These are phyloP conservation scores for Nicotiana knightiana DNA, from an alignment of 257 asterid genomes.

Conservation along the genomic window DNA sequence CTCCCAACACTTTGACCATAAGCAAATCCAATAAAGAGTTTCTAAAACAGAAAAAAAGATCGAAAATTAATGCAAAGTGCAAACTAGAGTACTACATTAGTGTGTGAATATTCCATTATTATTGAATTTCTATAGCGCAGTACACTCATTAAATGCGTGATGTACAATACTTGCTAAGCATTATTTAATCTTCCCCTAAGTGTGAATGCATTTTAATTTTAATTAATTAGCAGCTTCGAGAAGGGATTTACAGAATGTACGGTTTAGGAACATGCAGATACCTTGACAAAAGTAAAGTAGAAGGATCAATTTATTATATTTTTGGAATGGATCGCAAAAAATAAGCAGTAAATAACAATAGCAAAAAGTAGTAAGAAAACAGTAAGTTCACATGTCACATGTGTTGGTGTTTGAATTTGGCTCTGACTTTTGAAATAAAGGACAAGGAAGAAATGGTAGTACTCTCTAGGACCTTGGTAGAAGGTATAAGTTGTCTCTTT, in stretches of 20 bases:
- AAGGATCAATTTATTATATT: not conserved
- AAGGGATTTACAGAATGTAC: not conserved
- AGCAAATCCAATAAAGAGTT: not conserved
- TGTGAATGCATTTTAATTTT: not conserved
- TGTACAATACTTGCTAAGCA: not conserved
- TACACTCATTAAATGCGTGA: not conserved
- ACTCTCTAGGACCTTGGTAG: not conserved
- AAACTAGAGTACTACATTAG: not conserved
- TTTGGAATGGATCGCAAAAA: not conserved
- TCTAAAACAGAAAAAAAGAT: not conserved
- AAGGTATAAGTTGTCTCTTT: not conserved
- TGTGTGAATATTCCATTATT: not conserved
- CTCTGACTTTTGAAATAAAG: not conserved
- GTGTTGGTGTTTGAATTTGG: not conserved
- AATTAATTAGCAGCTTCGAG: not conserved
- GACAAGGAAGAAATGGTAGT: not conserved
- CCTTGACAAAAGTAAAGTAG: not conserved
- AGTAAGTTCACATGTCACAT: constrained; percentile 10
- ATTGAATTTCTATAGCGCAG: not conserved
- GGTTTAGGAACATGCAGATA: not conserved
- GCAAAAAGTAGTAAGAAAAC: not conserved
- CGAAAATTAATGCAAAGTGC: not conserved
- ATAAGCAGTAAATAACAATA: not conserved
- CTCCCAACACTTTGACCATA: not conserved
- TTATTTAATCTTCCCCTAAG: not conserved